A percentile compares a stretch with the other conserved stretches of the same genome.
phyloP scores from a whole-genome alignment of 345 rosid species.

The Excoecaria agallocha region DNA sequence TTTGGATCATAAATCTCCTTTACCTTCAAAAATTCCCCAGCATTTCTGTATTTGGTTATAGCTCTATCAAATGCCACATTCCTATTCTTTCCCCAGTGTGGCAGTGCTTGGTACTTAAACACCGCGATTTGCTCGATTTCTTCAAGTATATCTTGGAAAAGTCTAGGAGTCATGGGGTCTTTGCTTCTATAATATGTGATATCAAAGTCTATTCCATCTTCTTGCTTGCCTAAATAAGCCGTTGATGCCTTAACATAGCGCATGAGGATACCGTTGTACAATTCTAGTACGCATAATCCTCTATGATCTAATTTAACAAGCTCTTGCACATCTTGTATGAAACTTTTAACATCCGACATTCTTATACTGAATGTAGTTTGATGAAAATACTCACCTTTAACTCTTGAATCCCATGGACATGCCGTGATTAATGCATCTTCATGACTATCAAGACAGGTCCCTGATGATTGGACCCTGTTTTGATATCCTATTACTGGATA shows the following conservation, averaged over 20 bases:
- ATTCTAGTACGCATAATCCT: slow-evolving; percentile 56
- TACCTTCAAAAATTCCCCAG: slow-evolving; percentile 41
- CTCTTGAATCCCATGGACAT: slow-evolving; percentile 75
- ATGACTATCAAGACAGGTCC: slow-evolving; percentile 68
- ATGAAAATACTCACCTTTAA: slow-evolving; percentile 59
- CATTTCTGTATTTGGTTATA: slow-evolving; percentile 46
- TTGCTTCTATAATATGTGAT: slow-evolving; percentile 67
- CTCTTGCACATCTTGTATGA: slow-evolving; percentile 60
- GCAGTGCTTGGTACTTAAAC: slow-evolving; percentile 65
- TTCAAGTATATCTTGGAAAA: slow-evolving; percentile 58
- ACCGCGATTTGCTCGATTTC: slow-evolving; percentile 82
- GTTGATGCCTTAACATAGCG: slow-evolving; percentile 70
- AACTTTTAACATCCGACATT: slow-evolving; percentile 42
- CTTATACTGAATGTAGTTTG: slow-evolving; percentile 60
- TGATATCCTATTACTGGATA: slow-evolving; percentile 82
- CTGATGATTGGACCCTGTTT: slow-evolving; percentile 68
- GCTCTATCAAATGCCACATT: slow-evolving; percentile 56
- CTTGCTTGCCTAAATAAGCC: slow-evolving; percentile 70
- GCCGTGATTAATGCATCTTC: slow-evolving; percentile 54
- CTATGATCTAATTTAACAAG: slow-evolving; percentile 46
- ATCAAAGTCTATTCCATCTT: slow-evolving; percentile 73
- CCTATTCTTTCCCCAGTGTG: slow-evolving; percentile 89
- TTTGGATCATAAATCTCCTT: slow-evolving; percentile 56
- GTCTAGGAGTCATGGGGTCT: slow-evolving; percentile 59
- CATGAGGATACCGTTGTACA: slow-evolving; percentile 67